phyloP scores from a whole-genome alignment of 2,329 filamentous ascomycete genomes.

The Penicillium sp. region DNA sequence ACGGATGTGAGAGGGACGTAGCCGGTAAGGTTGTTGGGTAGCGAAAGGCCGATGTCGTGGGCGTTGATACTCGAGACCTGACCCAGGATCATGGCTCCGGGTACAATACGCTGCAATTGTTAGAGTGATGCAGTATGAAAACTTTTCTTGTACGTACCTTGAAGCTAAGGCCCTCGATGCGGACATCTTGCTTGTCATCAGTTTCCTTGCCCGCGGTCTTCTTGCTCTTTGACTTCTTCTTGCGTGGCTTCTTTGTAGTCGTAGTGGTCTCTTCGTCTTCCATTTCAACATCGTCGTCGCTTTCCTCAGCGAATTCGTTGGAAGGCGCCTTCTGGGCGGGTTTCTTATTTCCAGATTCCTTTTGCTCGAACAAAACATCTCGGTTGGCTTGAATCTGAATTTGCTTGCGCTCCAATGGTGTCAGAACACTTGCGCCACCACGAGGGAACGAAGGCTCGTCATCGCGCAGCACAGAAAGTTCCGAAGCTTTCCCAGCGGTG shows the following conservation, averaged over 20 bases:
- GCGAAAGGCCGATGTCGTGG: constrained; percentile 67
- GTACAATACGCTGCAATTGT: constrained; percentile 59
- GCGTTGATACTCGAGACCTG: constrained; percentile 73
- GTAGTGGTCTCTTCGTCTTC: constrained; percentile 36
- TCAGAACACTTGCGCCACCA: constrained; percentile 82
- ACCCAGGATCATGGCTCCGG: constrained; percentile 79
- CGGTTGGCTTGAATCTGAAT: constrained; percentile 87
- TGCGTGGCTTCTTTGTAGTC: constrained; percentile 33
- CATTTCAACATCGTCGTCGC: constrained; percentile 47
- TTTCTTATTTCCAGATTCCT: constrained; percentile 44
- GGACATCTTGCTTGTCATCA: constrained; percentile 49
- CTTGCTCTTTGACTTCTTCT: constrained; percentile 38
- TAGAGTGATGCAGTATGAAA: constrained; percentile 24
- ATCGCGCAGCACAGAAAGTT: constrained; percentile 48
- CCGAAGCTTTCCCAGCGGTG: constrained; percentile 26
- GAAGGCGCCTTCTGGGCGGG: constrained; percentile 33
- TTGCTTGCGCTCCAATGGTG: constrained; percentile 89
- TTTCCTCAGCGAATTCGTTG: constrained; percentile 53
- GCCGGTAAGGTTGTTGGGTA: constrained; percentile 87
- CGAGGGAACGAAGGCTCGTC: constrained; percentile 87
- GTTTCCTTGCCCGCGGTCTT: constrained; percentile 46
- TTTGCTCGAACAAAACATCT: constrained; percentile 83
- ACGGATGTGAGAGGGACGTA: constrained; percentile 88
- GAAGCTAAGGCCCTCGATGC: constrained; percentile 78
- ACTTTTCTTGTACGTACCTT: constrained; percentile 51